A percentile compares a stretch with the other conserved stretches of the same genome.
Conservation (phyloP, 345 rosid genomes). For the Syzygium aqueum region DNA sequence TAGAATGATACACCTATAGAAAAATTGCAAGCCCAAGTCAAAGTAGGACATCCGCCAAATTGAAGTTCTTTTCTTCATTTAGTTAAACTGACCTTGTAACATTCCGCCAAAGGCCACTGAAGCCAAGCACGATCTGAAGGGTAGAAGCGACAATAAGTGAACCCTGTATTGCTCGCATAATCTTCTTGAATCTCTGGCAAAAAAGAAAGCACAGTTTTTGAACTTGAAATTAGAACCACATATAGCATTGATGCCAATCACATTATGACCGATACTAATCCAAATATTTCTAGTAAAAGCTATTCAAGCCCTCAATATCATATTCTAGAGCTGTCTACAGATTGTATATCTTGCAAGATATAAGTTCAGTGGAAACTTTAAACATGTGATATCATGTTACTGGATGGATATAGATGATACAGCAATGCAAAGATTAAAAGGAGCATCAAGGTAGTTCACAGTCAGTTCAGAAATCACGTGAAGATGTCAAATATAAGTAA, state of each 20-base stretch:
- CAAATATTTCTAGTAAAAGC: not conserved
- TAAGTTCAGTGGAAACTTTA: not conserved
- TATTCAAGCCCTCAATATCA: not conserved
- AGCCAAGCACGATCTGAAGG: slow-evolving; percentile 96
- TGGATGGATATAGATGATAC: not conserved
- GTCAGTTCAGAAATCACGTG: not conserved
- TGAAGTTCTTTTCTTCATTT: not conserved
- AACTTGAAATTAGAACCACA: not conserved
- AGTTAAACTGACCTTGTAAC: slow-evolving; percentile 58
- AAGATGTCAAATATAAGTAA: not conserved
- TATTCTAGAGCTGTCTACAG: not conserved
- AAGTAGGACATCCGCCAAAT: not conserved
- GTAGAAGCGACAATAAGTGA: slow-evolving; percentile 87
- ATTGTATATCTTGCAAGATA: not conserved
- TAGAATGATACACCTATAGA: not conserved
- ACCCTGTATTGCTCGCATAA: slow-evolving; percentile 98
- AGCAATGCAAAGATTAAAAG: not conserved
- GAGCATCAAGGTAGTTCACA: not conserved
- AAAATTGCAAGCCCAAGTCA: not conserved
- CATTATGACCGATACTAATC: not conserved
- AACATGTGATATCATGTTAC: not conserved
- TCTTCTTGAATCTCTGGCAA: slow-evolving; percentile 20
- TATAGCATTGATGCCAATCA: not conserved
- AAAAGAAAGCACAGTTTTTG: not conserved
- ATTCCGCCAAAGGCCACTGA: slow-evolving; percentile 98